Evolutionary conservation across 345 rosid genomes (phyloP).

Genomic region (Gossypioides kirkii): DNA sequence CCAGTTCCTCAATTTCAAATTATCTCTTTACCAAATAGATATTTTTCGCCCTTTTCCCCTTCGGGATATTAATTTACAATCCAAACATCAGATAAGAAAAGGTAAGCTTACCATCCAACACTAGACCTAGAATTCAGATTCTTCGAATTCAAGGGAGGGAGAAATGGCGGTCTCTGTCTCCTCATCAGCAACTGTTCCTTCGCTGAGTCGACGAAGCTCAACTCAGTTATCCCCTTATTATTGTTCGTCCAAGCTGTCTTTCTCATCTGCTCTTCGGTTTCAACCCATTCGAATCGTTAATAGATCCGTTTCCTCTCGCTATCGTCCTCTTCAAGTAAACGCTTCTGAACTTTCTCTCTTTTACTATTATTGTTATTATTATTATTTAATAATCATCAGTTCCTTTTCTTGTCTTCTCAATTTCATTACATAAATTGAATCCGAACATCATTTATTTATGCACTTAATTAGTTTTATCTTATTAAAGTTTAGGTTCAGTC

Average conservation of each 20-base stretch:
- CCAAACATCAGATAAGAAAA: conserved; percentile 2
- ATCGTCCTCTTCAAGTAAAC: background rate
- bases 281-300: background rate
- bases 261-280: conserved; percentile 6
- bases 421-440: background rate
- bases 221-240: background rate
- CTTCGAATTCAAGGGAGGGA: background rate
- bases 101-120: background rate
- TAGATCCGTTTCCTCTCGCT: background rate
- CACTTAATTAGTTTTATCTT: background rate
- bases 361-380: background rate
- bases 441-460: background rate
- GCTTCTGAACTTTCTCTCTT: background rate
- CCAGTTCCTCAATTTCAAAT: background rate
- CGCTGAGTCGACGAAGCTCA: background rate
- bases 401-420: background rate
- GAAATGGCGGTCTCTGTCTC: background rate
- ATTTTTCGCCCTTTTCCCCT: background rate
- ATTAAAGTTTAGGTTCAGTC: background rate
- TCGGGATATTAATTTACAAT: background rate
- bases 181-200: background rate
- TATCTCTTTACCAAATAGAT: background rate
- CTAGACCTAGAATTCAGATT: background rate
- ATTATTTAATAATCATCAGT: background rate
- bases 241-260: background rate